Evolutionary conservation across 192 early-diverging fungal species (phyloP).

Genomic region (Chytriomyces hyalinus): DNA sequence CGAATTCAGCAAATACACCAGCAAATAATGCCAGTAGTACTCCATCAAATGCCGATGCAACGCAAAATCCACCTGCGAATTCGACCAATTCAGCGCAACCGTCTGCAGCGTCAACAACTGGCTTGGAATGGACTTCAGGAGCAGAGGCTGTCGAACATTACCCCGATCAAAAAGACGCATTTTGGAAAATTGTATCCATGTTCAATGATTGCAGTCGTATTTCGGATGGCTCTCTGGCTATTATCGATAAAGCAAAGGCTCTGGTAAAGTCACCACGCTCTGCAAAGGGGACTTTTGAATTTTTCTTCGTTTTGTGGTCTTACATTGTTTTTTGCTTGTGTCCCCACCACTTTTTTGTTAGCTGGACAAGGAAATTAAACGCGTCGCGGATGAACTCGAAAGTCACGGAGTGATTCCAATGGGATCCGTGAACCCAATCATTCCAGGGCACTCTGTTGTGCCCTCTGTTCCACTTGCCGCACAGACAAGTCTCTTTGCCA

Average conservation of each 20-base stretch:
- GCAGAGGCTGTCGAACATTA: conserved; percentile 27
- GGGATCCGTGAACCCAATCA: neutral
- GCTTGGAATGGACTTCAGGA: conserved; percentile 20
- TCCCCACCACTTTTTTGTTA: neutral
- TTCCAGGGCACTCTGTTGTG: neutral
- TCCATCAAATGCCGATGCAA: neutral
- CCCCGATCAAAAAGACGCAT: conserved; percentile 32
- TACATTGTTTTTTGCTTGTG: neutral
- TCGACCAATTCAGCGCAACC: neutral
- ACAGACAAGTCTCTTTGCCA: neutral
- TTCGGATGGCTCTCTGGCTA: conserved; percentile 25
- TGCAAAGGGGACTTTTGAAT: neutral
- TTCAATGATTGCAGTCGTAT: conserved; percentile 26
- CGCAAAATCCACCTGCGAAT: neutral
- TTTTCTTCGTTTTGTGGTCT: neutral
- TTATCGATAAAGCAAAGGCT: conserved; percentile 15
- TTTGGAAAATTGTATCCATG: conserved; percentile 33
- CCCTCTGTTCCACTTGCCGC: neutral
- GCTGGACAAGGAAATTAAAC: conserved; percentile 27
- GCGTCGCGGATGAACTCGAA: conserved; percentile 14
- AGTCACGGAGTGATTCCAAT: conserved; percentile 6
- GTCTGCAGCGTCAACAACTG: neutral
- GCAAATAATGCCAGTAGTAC: neutral
- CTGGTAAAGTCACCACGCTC: neutral
- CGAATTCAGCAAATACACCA: neutral